Evolutionary conservation across 768 basidiomycete species (phyloP), one percentile per base, ranked within the genome.

Genomic region (Hortiboletus campestris): DNA sequence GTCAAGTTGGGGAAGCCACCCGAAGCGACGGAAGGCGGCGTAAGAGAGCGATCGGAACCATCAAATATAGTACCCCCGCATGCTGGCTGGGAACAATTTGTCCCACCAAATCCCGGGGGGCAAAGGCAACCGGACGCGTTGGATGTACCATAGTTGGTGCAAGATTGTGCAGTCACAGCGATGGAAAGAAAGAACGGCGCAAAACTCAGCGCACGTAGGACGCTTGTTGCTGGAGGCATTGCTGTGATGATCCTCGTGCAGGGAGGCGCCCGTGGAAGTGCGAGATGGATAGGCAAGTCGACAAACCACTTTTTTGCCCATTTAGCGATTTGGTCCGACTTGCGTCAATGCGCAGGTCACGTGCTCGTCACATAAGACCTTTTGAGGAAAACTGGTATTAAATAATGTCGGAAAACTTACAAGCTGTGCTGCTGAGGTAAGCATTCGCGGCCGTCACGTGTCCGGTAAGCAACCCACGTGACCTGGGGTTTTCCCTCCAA

Each of bases 41-140:
- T 72, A 46, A 87, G 68, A 39, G 84, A 70, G n/a, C 85, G 80
- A 47, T 76, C 66, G 3, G 81, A 69, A 51, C 86, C 88, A 63
- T 92, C 84, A 66, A 88, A 92, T 42, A 96, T 83, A 49, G 83
- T 87, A 2, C 91, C 91, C 12, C 89, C 89, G 57, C 94, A 97
- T 2, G 79, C 83, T 0, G 88, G 83, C 53, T 81, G 77, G 1
- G 83, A 77, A 65, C 92, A 94, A 20, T 79, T 80, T 28, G 81
- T 51, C 8, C 88, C 90, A 12, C 88, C 89, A 65, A 91, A 92
- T 13, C 93, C 93, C 22, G 83, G 80, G 6, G 92, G 93, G 69
- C 94, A 97, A 22, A 78, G 70, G 67, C 94, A 95, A 7, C 55
- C 53, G 0, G 71, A 65, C 0, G 53, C 34, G 40, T 20, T 63